These are phyloP conservation scores for Colletotrichum sp. DNA, from an alignment of 2,329 filamentous ascomycete genomes.

Conservation along the genomic window DNA sequence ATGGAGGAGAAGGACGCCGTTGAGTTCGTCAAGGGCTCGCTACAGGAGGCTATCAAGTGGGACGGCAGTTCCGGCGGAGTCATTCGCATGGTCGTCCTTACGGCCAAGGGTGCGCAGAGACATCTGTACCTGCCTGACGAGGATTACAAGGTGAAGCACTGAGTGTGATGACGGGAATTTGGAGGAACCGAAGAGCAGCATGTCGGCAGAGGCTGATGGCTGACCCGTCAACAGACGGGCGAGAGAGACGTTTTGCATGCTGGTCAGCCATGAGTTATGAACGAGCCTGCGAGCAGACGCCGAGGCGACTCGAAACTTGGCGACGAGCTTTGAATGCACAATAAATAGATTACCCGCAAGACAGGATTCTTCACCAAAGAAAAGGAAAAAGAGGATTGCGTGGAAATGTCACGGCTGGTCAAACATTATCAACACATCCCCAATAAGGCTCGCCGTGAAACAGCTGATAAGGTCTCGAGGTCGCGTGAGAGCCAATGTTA, in stretches of 20 bases:
- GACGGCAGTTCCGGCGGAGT: slow-evolving; percentile 98
- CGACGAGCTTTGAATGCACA: slow-evolving; percentile 19
- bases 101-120: slow-evolving; percentile 84
- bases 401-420: neutral
- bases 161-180: slow-evolving; percentile 4
- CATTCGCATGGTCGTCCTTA: slow-evolving; percentile 97
- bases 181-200: neutral
- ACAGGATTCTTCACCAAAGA: neutral
- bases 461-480: neutral
- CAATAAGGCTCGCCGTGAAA: neutral
- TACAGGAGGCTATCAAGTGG: slow-evolving; percentile 98
- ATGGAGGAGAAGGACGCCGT: slow-evolving; percentile 95
- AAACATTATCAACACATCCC: neutral
- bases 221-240: neutral
- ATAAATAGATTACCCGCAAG: slow-evolving; percentile 21
- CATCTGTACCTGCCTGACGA: slow-evolving; percentile 96
- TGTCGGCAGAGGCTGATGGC: neutral
- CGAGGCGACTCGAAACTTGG: slow-evolving; percentile 4
- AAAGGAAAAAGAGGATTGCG: neutral
- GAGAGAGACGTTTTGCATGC: neutral
- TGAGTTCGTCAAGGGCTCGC: slow-evolving; percentile 87
- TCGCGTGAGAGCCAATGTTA: neutral
- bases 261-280: slow-evolving; percentile 11
- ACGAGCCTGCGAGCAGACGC: slow-evolving; percentile 1
- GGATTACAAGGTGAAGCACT: slow-evolving; percentile 76